These are phyloP conservation scores for Solanum hybrid DNA, from an alignment of 305 asterid species.

Conservation along the genomic window DNA sequence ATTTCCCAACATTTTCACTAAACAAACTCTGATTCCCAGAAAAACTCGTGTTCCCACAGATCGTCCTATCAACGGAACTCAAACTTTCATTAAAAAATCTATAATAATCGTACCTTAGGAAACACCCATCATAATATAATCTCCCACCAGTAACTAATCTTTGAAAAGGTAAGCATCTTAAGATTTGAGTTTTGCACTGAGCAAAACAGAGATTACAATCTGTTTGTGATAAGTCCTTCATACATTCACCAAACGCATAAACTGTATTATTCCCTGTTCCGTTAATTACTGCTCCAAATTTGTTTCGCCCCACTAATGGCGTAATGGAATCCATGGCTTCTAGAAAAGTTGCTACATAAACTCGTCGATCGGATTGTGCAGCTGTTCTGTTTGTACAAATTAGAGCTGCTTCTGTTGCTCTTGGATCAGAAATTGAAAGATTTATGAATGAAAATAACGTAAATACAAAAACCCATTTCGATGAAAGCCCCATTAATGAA, in stretches of 20 bases:
- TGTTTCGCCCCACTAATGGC: slow-evolving; percentile 11
- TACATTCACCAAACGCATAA: slow-evolving; percentile 51
- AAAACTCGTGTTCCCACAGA: slow-evolving; percentile 38
- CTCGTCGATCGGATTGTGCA: slow-evolving; percentile 24
- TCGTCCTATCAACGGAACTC: slow-evolving; percentile 22
- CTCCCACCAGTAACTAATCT: slow-evolving; percentile 33
- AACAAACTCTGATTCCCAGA: slow-evolving; percentile 36
- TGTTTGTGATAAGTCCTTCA: slow-evolving; percentile 42
- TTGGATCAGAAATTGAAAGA: slow-evolving; percentile 28
- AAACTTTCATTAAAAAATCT: slow-evolving; percentile 44
- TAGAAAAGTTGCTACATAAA: slow-evolving; percentile 26
- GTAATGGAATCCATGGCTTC: slow-evolving; percentile 42
- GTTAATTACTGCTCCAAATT: slow-evolving; percentile 26
- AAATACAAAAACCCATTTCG: slow-evolving; percentile 6
- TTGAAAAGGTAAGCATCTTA: slow-evolving; percentile 42
- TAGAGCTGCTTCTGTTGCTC: slow-evolving; percentile 40
- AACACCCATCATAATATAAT: slow-evolving; percentile 51
- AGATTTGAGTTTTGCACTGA: slow-evolving; percentile 31
- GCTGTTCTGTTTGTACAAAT: slow-evolving; percentile 42
- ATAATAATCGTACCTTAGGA: slow-evolving; percentile 43
- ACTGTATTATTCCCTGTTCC: slow-evolving; percentile 44
- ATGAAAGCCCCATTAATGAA: slow-evolving; percentile 1
- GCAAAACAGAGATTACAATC: slow-evolving; percentile 57
- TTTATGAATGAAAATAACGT: background rate
- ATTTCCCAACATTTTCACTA: slow-evolving; percentile 18